Percentiles rank a stretch among this genome's conserved stretches.
phyloP scores from a whole-genome alignment of 495 filamentous ascomycete genomes.

The Penicillium salamii region DNA sequence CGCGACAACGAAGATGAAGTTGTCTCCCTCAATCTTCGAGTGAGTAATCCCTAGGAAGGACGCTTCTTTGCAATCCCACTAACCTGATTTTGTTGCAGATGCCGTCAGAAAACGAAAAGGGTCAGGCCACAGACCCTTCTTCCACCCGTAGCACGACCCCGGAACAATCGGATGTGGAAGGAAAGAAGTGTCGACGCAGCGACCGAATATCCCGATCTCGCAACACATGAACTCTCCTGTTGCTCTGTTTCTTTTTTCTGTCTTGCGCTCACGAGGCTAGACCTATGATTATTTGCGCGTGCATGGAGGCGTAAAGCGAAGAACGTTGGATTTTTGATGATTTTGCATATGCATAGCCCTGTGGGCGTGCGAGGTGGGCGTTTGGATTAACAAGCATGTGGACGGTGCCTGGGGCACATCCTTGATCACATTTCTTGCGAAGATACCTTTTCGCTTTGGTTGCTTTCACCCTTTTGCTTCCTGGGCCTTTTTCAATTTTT shows the following conservation, averaged over 20 bases:
- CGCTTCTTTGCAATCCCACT: neutral
- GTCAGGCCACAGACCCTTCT: slow-evolving; percentile 5
- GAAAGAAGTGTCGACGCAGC: slow-evolving; percentile 18
- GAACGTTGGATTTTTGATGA: slow-evolving; percentile 10
- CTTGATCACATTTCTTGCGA: slow-evolving; percentile 14
- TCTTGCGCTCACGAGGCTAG: neutral
- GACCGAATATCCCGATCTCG: slow-evolving; percentile 21
- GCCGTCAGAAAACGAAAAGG: slow-evolving; percentile 13
- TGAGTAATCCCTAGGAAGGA: slow-evolving; percentile 14
- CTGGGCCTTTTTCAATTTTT: slow-evolving; percentile 4
- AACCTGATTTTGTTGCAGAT: slow-evolving; percentile 2
- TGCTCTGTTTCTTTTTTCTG: slow-evolving; percentile 1
- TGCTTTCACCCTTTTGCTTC: neutral
- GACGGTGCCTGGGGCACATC: slow-evolving; percentile 25
- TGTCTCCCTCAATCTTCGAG: slow-evolving; percentile 43
- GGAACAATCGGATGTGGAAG: slow-evolving; percentile 8
- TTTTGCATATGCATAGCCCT: slow-evolving; percentile 16
- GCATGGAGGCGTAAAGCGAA: neutral
- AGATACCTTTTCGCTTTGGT: neutral
- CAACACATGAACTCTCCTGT: slow-evolving; percentile 3
- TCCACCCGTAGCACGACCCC: neutral
- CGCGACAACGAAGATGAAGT: slow-evolving; percentile 44
- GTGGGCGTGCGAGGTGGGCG: slow-evolving; percentile 13
- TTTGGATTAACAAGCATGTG: slow-evolving; percentile 19
- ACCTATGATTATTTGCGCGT: slow-evolving; percentile 9